Evolutionary conservation across 1,284 basidiomycete species (phyloP).

Genomic region (Fistulinella staudtii): DNA sequence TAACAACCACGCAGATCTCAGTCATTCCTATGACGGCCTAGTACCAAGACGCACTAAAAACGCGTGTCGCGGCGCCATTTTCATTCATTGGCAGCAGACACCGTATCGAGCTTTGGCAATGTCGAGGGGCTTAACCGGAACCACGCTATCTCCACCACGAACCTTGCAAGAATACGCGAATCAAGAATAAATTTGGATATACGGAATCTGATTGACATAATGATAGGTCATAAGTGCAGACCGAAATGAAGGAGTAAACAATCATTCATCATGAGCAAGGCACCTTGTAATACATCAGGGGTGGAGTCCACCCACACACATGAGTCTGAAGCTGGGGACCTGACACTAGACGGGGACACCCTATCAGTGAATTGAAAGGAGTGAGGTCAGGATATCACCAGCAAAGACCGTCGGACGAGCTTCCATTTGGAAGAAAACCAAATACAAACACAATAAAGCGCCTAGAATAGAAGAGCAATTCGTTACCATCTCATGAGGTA

Average conservation of each 20-base stretch:
- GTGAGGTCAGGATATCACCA: no score
- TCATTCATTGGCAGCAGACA: no score
- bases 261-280: conserved; percentile 8
- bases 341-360: neutral
- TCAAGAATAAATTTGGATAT: neutral
- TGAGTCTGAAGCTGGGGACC: no score
- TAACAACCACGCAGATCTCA: no score
- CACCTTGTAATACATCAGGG: neutral
- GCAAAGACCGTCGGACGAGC: neutral
- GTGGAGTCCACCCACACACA: no score
- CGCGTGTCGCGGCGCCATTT: no score
- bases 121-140: no score
- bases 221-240: conserved; percentile 1
- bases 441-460: conserved; percentile 8
- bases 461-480: conserved; percentile 21
- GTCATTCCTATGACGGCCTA: no score
- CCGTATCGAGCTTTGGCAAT: no score
- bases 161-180: neutral
- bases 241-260: conserved; percentile 11
- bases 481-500: conserved; percentile 23
- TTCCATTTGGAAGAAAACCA: neutral
- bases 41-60: no score
- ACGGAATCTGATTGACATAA: conserved; percentile 2
- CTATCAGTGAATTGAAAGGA: neutral
- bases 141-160: neutral